A percentile compares a stretch with the other conserved stretches of the same genome.
phyloP scores from a whole-genome alignment of 2,329 filamentous ascomycete species.

The Pseudogymnoascus destructans region DNA sequence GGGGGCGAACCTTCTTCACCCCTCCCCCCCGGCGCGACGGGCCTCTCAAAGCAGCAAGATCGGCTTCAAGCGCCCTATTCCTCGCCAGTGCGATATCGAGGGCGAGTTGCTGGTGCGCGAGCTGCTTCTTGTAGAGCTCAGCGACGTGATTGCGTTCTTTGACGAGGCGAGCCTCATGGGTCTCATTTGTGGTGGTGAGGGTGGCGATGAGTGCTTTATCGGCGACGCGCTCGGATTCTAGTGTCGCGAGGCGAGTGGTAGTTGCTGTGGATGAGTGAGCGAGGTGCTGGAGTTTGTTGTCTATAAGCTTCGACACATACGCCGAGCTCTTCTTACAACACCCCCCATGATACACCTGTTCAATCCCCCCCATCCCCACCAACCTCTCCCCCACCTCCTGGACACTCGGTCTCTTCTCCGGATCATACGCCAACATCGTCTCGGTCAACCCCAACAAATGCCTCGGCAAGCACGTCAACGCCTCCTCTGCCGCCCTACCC shows the following conservation, averaged over 20 bases:
- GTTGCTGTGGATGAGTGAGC: slow-evolving; percentile 10
- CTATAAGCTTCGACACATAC: slow-evolving; percentile 26
- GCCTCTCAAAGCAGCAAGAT: slow-evolving; percentile 4
- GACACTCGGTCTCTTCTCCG: slow-evolving; percentile 37
- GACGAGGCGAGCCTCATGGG: slow-evolving; percentile 16
- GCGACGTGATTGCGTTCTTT: slow-evolving; percentile 17
- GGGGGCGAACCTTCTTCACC: slow-evolving; percentile 11
- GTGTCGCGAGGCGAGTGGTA: slow-evolving; percentile 3
- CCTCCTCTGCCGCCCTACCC: slow-evolving; percentile 14
- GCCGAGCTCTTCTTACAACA: slow-evolving; percentile 32
- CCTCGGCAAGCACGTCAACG: slow-evolving; percentile 21
- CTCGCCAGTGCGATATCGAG: slow-evolving; percentile 13
- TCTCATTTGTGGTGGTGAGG: slow-evolving; percentile 15
- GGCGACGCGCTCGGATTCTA: slow-evolving; percentile 14
- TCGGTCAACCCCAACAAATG: slow-evolving; percentile 33
- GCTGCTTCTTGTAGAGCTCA: slow-evolving; percentile 16
- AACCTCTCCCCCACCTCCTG: slow-evolving; percentile 37
- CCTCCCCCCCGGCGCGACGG: slow-evolving; percentile 14
- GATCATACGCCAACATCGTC: slow-evolving; percentile 38
- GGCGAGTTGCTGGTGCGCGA: slow-evolving; percentile 17
- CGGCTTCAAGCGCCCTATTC: slow-evolving; percentile 12
- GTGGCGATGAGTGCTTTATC: slow-evolving; percentile 15
- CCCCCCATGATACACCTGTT: slow-evolving; percentile 34
- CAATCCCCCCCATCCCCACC: slow-evolving; percentile 33
- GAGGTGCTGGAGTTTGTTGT: slow-evolving; percentile 16